These are phyloP conservation scores for Colletotrichum tamarilloi DNA, from an alignment of 2,329 filamentous ascomycete genomes.

Conservation along the genomic window DNA sequence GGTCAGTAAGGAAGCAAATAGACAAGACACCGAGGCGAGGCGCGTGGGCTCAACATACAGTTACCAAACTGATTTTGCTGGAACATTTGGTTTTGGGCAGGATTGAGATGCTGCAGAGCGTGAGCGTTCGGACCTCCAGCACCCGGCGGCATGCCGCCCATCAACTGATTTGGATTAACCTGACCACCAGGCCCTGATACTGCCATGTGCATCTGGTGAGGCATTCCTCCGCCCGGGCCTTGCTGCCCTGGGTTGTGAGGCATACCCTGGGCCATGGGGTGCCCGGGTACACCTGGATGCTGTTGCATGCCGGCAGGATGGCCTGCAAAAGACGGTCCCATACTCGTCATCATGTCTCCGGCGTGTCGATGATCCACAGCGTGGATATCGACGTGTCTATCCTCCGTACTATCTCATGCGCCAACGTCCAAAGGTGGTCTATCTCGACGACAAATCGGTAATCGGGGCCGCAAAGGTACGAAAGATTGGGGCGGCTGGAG, in stretches of 20 bases:
- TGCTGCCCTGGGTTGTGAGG: constrained; percentile 77
- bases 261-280: constrained; percentile 72
- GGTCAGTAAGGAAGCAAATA: constrained; percentile 2
- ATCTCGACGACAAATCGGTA: constrained; percentile 19
- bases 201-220: constrained; percentile 78
- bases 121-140: constrained; percentile 72
- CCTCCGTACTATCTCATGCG: constrained; percentile 60
- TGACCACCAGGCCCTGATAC: constrained; percentile 79
- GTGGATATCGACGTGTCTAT: constrained; percentile 67
- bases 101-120: constrained; percentile 78
- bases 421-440: constrained; percentile 39
- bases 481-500: constrained; percentile 10
- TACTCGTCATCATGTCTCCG: constrained; percentile 75
- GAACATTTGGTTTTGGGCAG: constrained; percentile 67
- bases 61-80: constrained; percentile 60
- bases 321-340: constrained; percentile 72
- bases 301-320: constrained; percentile 78
- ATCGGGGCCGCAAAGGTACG: constrained; percentile 14
- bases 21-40: neutral
- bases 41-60: constrained; percentile 26
- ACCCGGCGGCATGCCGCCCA: constrained; percentile 80
- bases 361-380: constrained; percentile 65
- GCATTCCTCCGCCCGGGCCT: constrained; percentile 72
- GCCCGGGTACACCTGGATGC: constrained; percentile 75
- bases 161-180: constrained; percentile 78